Evolutionary conservation across 2,329 filamentous ascomycete species (phyloP).

Genomic region (Aspergillus sp.): DNA sequence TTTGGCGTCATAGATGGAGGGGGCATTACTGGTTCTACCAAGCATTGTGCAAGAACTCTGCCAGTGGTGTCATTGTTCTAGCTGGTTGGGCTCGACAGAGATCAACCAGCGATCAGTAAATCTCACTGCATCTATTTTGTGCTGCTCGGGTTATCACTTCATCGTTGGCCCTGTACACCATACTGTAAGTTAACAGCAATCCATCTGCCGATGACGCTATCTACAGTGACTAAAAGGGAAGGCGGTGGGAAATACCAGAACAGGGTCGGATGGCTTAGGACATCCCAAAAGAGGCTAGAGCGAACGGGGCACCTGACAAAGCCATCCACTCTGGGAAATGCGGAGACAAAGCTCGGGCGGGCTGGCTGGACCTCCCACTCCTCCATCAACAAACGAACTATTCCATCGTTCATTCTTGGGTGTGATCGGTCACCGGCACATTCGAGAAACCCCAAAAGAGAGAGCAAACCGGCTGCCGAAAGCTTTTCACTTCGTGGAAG

Average conservation of each 20-base stretch:
- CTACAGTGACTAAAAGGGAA: neutral
- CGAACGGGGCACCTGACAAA: conserved; percentile 1
- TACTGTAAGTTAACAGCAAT: too few species aligned
- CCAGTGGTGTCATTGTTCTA: conserved; percentile 8
- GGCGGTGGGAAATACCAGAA: neutral
- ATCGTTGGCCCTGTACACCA: neutral
- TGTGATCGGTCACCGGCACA: conserved; percentile 4
- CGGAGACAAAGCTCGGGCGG: conserved; percentile 1
- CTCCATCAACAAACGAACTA: conserved; percentile 3
- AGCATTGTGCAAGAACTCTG: neutral
- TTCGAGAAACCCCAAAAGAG: neutral
- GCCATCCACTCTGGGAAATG: conserved; percentile 8
- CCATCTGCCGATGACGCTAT: conserved; percentile 4
- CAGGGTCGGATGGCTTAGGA: neutral
- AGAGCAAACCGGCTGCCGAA: neutral
- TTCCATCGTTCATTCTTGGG: neutral
- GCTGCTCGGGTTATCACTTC: neutral
- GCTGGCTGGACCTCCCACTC: neutral
- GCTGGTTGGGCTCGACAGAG: neutral
- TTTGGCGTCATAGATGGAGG: conserved; percentile 21
- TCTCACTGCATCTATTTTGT: neutral
- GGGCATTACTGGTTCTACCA: conserved; percentile 5
- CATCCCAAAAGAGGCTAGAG: neutral
- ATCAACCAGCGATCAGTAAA: neutral
- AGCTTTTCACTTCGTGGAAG: neutral